Evolutionary conservation across 106 monocot genomes (phyloP), one percentile per base, ranked within the genome.

Genomic region (Posidonia australis): DNA sequence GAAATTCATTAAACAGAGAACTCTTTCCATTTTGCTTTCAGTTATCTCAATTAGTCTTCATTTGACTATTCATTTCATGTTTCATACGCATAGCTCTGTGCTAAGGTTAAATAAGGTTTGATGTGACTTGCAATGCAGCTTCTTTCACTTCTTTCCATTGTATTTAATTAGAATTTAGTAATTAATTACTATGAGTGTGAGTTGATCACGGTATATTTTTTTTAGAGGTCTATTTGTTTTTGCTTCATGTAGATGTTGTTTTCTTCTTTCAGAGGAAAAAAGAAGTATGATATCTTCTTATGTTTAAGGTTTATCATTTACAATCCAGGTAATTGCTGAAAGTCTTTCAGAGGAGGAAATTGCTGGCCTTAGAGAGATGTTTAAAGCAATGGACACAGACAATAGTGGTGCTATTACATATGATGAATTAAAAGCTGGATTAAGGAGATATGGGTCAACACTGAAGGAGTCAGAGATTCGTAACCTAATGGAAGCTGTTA

Each of bases 301-400:
- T 17, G n/a, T 49, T 17, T 14, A 14, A 49, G 5, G 49, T 24
- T 13, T 55, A n/a, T 64, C 23, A 45, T 64, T 16, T 46, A 13
- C 26, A 30, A 27, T 22, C 25, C 64, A 72, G 72, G 72, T 72
- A 12, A 72, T 72, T 25, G 72, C 72, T n/a, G 72, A 72, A 46
- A 72, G 72, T 54, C 72, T 72, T 43, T 72, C 72, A 56, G 72
- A 72, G 72, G 72, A 72, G 64, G 72, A 72, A 54, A 72, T 72
- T 64, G 72, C 72, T 44, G 72, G 72, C 21, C 30, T 72, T 32
- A 72, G 26, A 56, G 64, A 72, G 27, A 72, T 72, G 72, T 72
- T 72, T 52, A 24, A 46, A 54, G 43, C 72, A 64, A 72, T 72
- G 72, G 72, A 72, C 56, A 72, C 72, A 20, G 72, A 72, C 43